Evolutionary conservation across 768 basidiomycete genomes (phyloP).

Genomic region (Filobasidium wieringae): DNA sequence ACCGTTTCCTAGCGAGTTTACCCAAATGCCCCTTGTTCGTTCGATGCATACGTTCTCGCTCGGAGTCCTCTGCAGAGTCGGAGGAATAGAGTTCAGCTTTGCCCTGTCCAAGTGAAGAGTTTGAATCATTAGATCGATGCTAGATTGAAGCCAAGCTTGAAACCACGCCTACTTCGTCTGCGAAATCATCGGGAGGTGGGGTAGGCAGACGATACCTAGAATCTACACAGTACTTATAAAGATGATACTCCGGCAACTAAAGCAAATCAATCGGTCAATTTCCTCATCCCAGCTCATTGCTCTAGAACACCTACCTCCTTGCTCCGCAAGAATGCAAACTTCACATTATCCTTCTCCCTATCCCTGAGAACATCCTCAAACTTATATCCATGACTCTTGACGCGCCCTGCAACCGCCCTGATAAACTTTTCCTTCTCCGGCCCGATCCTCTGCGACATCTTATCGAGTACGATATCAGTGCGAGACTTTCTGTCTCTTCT

Average conservation of each 20-base stretch:
- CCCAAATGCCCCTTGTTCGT: conserved; percentile 64
- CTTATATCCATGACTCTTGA: conserved; percentile 63
- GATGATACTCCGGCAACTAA: conserved; percentile 41
- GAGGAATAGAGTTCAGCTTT: conserved; percentile 46
- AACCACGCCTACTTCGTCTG: conserved; percentile 36
- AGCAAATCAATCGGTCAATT: neutral
- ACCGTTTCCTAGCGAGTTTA: conserved; percentile 63
- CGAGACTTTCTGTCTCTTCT: conserved; percentile 17
- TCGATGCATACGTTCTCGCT: conserved; percentile 52
- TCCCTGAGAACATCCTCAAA: conserved; percentile 65
- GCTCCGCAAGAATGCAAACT: conserved; percentile 60
- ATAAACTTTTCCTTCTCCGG: conserved; percentile 77
- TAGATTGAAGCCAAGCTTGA: neutral
- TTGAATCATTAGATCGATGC: neutral
- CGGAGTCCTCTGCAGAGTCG: conserved; percentile 88
- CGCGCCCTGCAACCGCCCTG: conserved; percentile 69
- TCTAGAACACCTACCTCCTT: conserved; percentile 10
- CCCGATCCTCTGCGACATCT: conserved; percentile 36
- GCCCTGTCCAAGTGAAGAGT: conserved; percentile 24
- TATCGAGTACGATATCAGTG: conserved; percentile 14
- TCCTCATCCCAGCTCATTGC: neutral
- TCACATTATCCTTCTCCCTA: conserved; percentile 66
- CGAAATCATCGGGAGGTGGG: conserved; percentile 38
- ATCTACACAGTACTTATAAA: conserved; percentile 39
- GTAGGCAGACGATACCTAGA: conserved; percentile 37